Evolutionary conservation across 148 eudicot genomes (phyloP).

Genomic region (Fagopyrum tataricum): DNA sequence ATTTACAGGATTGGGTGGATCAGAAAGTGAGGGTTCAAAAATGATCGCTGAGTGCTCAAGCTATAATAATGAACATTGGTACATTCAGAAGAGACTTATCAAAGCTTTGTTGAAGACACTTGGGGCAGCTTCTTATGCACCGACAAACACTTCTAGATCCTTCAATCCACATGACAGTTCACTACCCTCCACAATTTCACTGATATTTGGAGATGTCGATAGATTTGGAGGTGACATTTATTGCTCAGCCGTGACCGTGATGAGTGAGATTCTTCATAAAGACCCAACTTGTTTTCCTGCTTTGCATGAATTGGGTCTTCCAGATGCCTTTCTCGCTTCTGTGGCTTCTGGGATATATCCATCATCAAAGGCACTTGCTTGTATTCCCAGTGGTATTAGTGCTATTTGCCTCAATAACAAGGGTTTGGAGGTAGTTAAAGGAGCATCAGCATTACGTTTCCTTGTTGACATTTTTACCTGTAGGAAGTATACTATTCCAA

Average conservation of each 20-base stretch:
- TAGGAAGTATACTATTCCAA: conserved; percentile 66
- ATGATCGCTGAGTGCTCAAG: conserved; percentile 36
- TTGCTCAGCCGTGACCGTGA: conserved; percentile 87
- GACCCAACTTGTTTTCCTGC: conserved; percentile 81
- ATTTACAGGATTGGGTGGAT: conserved; percentile 36
- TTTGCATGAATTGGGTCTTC: conserved; percentile 87
- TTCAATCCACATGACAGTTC: conserved; percentile 65
- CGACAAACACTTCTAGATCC: conserved; percentile 61
- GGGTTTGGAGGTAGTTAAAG: conserved; percentile 90
- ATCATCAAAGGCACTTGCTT: conserved; percentile 90
- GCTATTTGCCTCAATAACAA: conserved; percentile 89
- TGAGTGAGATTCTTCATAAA: conserved; percentile 96
- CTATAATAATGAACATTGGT: conserved; percentile 37
- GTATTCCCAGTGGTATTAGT: conserved; percentile 91
- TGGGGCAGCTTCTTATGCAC: conserved; percentile 90
- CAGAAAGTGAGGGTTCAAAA: conserved; percentile 35
- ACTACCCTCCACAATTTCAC: conserved; percentile 61
- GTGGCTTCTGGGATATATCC: conserved; percentile 69
- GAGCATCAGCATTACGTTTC: conserved; percentile 65
- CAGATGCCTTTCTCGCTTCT: conserved; percentile 77
- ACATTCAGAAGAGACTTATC: conserved; percentile 65
- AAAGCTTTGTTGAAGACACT: conserved; percentile 85
- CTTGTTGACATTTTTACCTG: conserved; percentile 68
- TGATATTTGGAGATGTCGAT: conserved; percentile 62
- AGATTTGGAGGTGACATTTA: conserved; percentile 95